Base-by-base conservation (phyloP, 805 yeast genomes). In the Starmerella vaccinii region DNA sequence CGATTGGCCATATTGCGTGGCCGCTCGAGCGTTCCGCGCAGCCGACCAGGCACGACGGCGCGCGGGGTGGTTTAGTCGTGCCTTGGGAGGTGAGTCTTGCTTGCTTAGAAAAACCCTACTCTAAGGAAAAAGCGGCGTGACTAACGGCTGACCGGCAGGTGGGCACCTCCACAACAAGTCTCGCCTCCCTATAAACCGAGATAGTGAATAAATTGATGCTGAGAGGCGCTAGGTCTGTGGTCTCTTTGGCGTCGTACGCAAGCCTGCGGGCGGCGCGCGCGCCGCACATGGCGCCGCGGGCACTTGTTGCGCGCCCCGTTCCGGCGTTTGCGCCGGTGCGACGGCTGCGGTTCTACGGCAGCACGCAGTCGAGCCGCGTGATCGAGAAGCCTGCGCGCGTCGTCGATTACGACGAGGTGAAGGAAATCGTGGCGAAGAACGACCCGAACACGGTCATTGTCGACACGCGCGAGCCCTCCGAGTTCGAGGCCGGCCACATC, bases 391-490 rank as follows among this genome's bases (percentile, higher is more conserved):
- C 75, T 13, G 80, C 84, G 47, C 74, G 72, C 56, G 55, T 67
- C 37, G 80, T 78, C 63, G 66, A 67, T 27, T 84, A 78, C 63
- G 68, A 74, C 13, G 75, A 74, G 13, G 71, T 84, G 60, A 72
- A 74, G 58, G 63, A 68, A n/a, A 63, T 84, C 22, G 66, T 72
- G 16, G 38, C 22, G 9, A 19, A 70, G 49, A 72, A 77, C 15
- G 68, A 70, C 15, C 71, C 77, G 12, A 68, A 71, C 13, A 68
- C 75, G 33, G 72, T 86, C 38, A 68, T 90, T 34, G 80, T 90
- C 22, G 98, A 90, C 63, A 97, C 86, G 19, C 80, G 98, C 65
- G 97, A 90, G 71, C 96, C 97, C 5, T 75, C 72, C 23, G 98
- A 90, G 68, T 74, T 69, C 61, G 69, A 69, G 34, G 78, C 71